These are phyloP conservation scores for Torulaspora quercuum DNA, from an alignment of 805 yeast species.

Conservation along the genomic window DNA sequence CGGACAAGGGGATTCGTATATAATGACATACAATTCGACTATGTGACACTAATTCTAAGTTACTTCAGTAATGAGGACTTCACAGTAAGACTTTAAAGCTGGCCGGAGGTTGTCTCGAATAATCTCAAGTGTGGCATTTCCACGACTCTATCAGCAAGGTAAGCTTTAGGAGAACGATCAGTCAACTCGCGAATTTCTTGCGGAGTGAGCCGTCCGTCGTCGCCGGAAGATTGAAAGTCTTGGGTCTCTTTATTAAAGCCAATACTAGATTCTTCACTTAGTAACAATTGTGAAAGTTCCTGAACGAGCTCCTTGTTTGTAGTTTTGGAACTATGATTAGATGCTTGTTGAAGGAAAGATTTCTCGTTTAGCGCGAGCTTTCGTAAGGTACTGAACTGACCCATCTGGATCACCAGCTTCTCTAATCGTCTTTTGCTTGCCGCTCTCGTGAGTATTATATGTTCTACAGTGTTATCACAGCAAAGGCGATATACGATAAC, in stretches of 20 bases:
- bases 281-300: conserved; percentile 42
- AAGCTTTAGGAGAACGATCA: conserved; percentile 48
- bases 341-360: conserved; percentile 24
- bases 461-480: conserved; percentile 77
- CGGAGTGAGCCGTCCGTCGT: conserved; percentile 31
- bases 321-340: conserved; percentile 16
- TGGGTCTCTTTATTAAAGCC: conserved; percentile 30
- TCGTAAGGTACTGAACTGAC: conserved; percentile 48
- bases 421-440: conserved; percentile 77
- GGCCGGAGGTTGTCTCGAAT: conserved; percentile 39
- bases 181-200: conserved; percentile 49
- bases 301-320: conserved; percentile 37
- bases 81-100: conserved; percentile 4
- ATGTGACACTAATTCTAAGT: no score
- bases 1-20: no score
- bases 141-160: conserved; percentile 29
- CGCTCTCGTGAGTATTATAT: conserved; percentile 72
- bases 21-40: no score
- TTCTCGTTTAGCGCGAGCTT: conserved; percentile 37
- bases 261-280: conserved; percentile 40
- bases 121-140: conserved; percentile 38
- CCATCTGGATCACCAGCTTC: conserved; percentile 66
- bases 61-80: no score
- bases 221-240: no score
- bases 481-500: conserved; percentile 78